Conservation (phyloP, 345 rosid genomes). For the Eucalyptus marginata region DNA sequence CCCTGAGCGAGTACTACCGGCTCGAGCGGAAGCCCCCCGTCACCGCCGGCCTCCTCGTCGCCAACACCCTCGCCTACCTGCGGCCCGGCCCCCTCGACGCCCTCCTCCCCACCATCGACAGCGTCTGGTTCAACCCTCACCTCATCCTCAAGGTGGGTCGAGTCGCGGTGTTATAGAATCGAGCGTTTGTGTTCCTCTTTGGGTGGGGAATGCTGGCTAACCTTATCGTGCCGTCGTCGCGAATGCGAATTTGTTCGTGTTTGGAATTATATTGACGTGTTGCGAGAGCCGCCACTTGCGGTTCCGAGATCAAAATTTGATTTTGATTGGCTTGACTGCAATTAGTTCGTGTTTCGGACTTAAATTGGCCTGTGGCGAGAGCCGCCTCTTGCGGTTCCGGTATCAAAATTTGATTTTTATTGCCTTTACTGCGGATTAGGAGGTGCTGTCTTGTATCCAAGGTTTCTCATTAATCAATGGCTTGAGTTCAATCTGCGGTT, state of each 20-base stretch:
- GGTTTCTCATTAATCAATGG: background rate
- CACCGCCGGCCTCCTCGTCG: slow-evolving; percentile 70
- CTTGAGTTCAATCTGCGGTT: background rate
- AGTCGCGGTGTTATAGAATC: background rate
- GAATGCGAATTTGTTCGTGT: background rate
- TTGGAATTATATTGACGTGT: no score
- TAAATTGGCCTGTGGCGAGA: no score
- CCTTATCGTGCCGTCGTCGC: background rate
- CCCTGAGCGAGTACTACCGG: slow-evolving; percentile 57
- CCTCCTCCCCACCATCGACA: slow-evolving; percentile 51
- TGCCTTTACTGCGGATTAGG: no score
- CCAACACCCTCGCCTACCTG: slow-evolving; percentile 64
- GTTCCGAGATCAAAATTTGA: background rate
- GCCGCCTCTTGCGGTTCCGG: no score
- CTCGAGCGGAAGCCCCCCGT: slow-evolving; percentile 90
- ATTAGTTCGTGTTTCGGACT: background rate
- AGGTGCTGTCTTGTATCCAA: background rate
- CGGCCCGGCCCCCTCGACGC: slow-evolving; percentile 53
- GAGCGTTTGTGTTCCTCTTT: background rate
- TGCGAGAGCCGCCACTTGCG: background rate
- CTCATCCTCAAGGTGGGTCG: slow-evolving; percentile 68
- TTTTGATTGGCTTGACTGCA: background rate
- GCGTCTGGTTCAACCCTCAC: slow-evolving; percentile 80
- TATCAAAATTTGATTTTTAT: no score
- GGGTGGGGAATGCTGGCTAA: background rate